Conservation (phyloP, 306 rosid genomes). For the Alnus glutinosa region DNA sequence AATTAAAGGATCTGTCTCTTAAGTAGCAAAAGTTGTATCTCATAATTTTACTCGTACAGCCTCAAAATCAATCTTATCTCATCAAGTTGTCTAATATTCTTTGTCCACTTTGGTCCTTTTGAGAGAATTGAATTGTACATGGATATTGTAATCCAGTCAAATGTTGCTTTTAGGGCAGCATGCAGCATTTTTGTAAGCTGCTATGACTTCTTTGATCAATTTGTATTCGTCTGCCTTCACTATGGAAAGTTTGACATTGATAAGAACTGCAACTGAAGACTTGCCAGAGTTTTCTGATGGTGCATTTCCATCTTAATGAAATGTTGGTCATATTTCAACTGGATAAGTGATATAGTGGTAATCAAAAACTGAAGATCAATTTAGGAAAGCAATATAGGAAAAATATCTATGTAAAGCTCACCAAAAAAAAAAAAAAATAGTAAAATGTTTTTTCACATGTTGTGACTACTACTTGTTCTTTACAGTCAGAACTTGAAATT, state of each 20-base stretch:
- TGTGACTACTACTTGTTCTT: slow-evolving; percentile 25
- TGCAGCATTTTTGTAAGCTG: neutral
- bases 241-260: neutral
- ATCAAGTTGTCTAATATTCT: neutral
- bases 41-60: neutral
- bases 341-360: neutral
- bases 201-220: neutral
- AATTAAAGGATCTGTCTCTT: neutral
- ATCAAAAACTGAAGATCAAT: neutral
- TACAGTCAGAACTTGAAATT: slow-evolving; percentile 95
- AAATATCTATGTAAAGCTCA: neutral
- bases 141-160: neutral
- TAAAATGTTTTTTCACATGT: slow-evolving; percentile 6
- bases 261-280: neutral
- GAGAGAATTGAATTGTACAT: neutral
- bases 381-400: neutral
- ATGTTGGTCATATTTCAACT: neutral
- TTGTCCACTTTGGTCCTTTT: neutral
- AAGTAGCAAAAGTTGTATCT: neutral
- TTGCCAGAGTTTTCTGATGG: neutral
- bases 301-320: neutral
- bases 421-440: neutral
- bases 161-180: neutral
- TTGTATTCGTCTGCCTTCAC: neutral
- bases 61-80: neutral